Percentiles rank a stretch among this genome's conserved stretches.
phyloP scores from a whole-genome alignment of 2,329 filamentous ascomycete species.

The Elsinoe fawcettii region DNA sequence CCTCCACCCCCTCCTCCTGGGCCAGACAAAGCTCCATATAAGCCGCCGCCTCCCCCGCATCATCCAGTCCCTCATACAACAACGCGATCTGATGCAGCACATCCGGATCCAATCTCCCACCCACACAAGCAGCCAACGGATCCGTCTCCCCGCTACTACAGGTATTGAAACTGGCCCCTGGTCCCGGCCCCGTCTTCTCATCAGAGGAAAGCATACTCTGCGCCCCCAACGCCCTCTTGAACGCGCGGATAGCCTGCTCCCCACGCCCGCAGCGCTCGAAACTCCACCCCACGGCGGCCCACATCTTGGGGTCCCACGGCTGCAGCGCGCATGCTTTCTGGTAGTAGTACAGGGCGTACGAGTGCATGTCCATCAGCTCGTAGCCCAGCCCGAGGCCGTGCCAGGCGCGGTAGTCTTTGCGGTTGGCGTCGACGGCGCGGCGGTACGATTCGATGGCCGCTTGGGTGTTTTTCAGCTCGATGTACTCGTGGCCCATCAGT shows the following conservation, averaged over 20 bases:
- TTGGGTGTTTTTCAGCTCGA: conserved; percentile 97
- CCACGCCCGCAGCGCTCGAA: conserved; percentile 81
- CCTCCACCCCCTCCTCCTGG: conserved; percentile 68
- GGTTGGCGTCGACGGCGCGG: conserved; percentile 88
- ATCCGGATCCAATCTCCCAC: conserved; percentile 72
- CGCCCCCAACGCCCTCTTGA: conserved; percentile 84
- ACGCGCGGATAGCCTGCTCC: conserved; percentile 86
- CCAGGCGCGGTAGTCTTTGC: conserved; percentile 95
- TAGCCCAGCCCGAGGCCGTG: conserved; percentile 96
- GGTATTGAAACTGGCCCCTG: conserved; percentile 31
- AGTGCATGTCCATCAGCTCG: conserved; percentile 95
- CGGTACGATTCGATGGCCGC: conserved; percentile 96
- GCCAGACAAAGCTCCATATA: conserved; percentile 96
- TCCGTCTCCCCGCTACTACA: conserved; percentile 24
- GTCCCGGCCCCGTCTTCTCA: no score
- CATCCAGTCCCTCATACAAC: conserved; percentile 75
- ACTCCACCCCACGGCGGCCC: conserved; percentile 90
- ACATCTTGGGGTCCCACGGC: conserved; percentile 98
- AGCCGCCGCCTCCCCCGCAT: conserved; percentile 70
- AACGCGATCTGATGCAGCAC: conserved; percentile 81
- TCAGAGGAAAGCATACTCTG: no score
- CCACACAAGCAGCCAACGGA: conserved; percentile 40
- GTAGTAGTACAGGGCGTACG: conserved; percentile 95
- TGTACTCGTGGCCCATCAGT: conserved; percentile 96
- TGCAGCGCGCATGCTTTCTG: conserved; percentile 86